These are phyloP conservation scores for Penicillium cataractarum DNA, from an alignment of 495 filamentous ascomycete species.

Conservation along the genomic window DNA sequence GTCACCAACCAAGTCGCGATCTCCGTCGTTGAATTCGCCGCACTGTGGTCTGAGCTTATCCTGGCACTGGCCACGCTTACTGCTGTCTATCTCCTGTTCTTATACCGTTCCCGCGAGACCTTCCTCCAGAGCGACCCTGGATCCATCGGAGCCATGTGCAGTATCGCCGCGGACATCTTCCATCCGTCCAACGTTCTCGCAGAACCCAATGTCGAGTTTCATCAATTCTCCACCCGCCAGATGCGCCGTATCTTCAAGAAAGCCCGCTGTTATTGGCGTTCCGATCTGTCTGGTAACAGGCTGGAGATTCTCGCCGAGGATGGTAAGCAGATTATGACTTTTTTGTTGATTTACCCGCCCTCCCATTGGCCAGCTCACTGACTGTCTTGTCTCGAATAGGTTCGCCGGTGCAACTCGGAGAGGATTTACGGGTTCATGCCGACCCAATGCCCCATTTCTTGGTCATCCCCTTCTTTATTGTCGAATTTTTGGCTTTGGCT, in stretches of 20 bases:
- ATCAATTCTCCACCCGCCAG: constrained; percentile 45
- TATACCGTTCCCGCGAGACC: constrained; percentile 37
- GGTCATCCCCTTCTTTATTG: constrained; percentile 43
- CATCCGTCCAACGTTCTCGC: constrained; percentile 37
- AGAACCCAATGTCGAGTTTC: constrained; percentile 35
- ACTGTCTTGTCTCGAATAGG: constrained; percentile 18
- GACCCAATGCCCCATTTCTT: constrained; percentile 48
- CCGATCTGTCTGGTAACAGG: constrained; percentile 33
- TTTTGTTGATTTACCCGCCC: background rate
- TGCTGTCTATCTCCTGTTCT: constrained; percentile 32
- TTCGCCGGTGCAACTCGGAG: constrained; percentile 32
- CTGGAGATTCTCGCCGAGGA: constrained; percentile 43
- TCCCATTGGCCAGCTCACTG: constrained; percentile 3
- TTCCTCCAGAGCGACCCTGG: constrained; percentile 46
- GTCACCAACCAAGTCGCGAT: constrained; percentile 38
- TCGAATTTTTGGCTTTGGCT: constrained; percentile 42
- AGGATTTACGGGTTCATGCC: constrained; percentile 28
- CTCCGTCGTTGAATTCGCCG: constrained; percentile 38
- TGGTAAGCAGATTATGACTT: constrained; percentile 22
- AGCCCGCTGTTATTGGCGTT: constrained; percentile 40
- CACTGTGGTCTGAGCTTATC: constrained; percentile 39
- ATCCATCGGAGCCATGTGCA: constrained; percentile 48
- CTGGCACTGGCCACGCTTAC: constrained; percentile 30
- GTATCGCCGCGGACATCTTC: constrained; percentile 43
- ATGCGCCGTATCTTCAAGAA: constrained; percentile 39